phyloP scores from a whole-genome alignment of 2,329 filamentous ascomycete species.

The Leptosphaerulina australis region DNA sequence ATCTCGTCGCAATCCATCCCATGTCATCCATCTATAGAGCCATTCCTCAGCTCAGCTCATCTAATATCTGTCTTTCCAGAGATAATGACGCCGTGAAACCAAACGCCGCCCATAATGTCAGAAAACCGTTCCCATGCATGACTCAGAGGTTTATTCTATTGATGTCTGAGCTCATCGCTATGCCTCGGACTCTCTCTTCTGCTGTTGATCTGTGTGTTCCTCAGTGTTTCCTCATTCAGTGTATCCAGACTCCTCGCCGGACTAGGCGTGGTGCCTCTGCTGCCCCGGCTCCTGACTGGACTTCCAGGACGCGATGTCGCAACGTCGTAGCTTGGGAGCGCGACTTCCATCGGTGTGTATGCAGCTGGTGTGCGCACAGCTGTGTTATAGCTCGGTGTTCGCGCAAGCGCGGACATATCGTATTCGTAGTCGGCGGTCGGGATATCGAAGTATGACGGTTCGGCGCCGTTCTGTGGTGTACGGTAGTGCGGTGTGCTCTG shows the following conservation, averaged over 20 bases:
- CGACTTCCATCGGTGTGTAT: slow-evolving; percentile 46
- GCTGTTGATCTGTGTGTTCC: slow-evolving; percentile 47
- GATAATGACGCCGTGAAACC: too few species aligned
- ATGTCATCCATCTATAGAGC: background rate
- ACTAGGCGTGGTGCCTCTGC: slow-evolving; percentile 42
- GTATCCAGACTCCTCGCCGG: slow-evolving; percentile 44
- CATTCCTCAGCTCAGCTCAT: too few species aligned
- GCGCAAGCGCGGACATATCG: slow-evolving; percentile 55
- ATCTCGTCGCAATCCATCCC: background rate
- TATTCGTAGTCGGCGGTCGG: slow-evolving; percentile 45
- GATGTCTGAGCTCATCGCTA: slow-evolving; percentile 27
- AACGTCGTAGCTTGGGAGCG: slow-evolving; percentile 54
- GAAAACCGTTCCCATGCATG: background rate
- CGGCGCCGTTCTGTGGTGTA: slow-evolving; percentile 32
- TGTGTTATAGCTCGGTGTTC: slow-evolving; percentile 59
- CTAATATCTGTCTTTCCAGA: too few species aligned
- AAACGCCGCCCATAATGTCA: background rate
- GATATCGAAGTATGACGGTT: slow-evolving; percentile 33
- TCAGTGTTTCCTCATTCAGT: slow-evolving; percentile 45
- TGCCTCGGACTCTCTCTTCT: slow-evolving; percentile 32
- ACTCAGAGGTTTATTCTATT: background rate
- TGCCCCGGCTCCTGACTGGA: slow-evolving; percentile 41
- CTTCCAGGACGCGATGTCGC: slow-evolving; percentile 53
- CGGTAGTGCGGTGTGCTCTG: slow-evolving; percentile 41
- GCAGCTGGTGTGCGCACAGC: slow-evolving; percentile 54